Evolutionary conservation across 495 filamentous ascomycete species (phyloP).

Genomic region (Entonaema liquescens): DNA sequence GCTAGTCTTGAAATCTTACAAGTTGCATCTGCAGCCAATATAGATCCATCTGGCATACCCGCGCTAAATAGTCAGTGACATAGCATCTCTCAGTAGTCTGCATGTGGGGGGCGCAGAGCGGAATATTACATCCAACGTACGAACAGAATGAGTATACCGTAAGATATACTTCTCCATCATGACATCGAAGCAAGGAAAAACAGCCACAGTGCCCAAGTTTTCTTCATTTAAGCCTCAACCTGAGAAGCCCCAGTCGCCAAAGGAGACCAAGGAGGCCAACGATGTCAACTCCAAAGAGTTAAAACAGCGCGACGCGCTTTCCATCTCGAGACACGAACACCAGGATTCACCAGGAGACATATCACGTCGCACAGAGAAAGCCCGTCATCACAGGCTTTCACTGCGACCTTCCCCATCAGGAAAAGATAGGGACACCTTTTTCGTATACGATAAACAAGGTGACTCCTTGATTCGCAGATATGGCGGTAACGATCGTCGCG

Average conservation of each 20-base stretch:
- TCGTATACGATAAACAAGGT: slow-evolving; percentile 53
- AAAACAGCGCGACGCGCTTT: slow-evolving; percentile 16
- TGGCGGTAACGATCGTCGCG: slow-evolving; percentile 52
- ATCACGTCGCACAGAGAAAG: slow-evolving; percentile 41
- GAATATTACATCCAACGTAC: not conserved
- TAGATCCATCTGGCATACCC: not conserved
- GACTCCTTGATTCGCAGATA: slow-evolving; percentile 56
- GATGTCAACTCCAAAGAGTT: slow-evolving; percentile 27
- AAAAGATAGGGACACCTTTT: slow-evolving; percentile 37
- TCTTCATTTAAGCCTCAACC: slow-evolving; percentile 70
- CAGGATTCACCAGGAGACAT: slow-evolving; percentile 26
- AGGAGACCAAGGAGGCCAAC: too few relatives aligned
- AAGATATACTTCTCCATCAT: slow-evolving; percentile 31
- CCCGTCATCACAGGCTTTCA: slow-evolving; percentile 42
- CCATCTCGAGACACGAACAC: slow-evolving; percentile 9
- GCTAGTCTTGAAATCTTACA: not conserved
- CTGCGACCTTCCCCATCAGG: slow-evolving; percentile 38
- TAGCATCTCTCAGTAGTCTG: slow-evolving; percentile 1
- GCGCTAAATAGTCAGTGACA: not conserved
- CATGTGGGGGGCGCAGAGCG: slow-evolving; percentile 3
- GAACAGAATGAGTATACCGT: slow-evolving; percentile 5
- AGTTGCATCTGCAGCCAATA: not conserved
- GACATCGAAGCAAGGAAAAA: slow-evolving; percentile 47
- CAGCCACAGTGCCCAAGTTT: slow-evolving; percentile 67
- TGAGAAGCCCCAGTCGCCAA: slow-evolving; percentile 34